Base-by-base conservation (phyloP, 345 rosid genomes). In the Boechera divaricarpa region DNA sequence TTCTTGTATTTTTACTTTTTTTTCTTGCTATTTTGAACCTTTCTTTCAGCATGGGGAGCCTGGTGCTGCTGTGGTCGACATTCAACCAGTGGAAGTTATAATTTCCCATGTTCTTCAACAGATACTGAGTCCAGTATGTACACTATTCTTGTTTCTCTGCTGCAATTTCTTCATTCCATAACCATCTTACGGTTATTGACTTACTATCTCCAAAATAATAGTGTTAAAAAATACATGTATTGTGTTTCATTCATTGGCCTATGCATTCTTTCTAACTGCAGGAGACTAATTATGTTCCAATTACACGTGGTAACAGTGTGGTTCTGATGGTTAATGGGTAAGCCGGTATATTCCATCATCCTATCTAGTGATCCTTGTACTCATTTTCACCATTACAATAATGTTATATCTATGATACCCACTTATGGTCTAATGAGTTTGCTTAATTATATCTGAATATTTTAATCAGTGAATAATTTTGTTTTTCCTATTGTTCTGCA, bases 321-420 rank as follows among this genome's bases (percentile, higher is more conserved):
- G 92, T 89, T 77, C 91, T 95, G 79, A 87, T 95, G 96, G 81
- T 95, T 61, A 95, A 95, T 35, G 98, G 98, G 97, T 94, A 89
- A 78, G 97, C 77, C 15, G 29, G 33, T 32, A 32, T 15, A 68
- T 62, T 49, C 32, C 51, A 35, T 58, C 72, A 64, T 64, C 45
- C 31, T 52, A 48, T 13, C 2, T 63, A 54, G 63, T 42, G 15
- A 42, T 32, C 9, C 26, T 52, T 65, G 53, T 45, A 58, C 8
- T 41, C 8, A 67, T 29, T 49, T 58, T 67, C 28, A 58, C 53
- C 26, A 3, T 49, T 56, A 21, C 31, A 24, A 24, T 31, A 45
- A 35, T 62, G 11, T 21, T 47, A 44, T 5, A 47, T 26, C 44
- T 35, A 7, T 59, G 67, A 36, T 29, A 57, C 31, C 7, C 10